Base-by-base conservation (phyloP, 345 rosid species). In the Streptanthus diversifolius region DNA sequence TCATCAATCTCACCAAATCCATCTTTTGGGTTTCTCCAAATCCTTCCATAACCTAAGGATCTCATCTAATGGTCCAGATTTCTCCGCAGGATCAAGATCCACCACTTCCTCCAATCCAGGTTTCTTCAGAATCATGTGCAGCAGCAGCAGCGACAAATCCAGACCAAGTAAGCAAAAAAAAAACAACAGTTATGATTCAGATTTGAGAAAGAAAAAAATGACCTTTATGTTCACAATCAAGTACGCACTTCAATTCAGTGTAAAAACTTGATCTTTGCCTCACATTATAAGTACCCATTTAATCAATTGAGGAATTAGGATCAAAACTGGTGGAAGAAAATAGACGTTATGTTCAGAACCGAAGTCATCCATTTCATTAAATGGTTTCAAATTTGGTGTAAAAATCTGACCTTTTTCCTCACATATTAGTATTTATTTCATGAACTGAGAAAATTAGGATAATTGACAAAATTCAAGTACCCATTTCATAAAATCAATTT, bases 101-200 rank as follows among this genome's bases (percentile, higher is more conserved):
- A 75, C 47, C 48, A 12, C 74, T 21, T 60, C 59, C 15, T 24
- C 75, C 29, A 69, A 60, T 55, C 25, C 17, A 32, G 57, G 55
- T n/a, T 43, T 68, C 74, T 63, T 76, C 54, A 58, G 62, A 67
- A 66, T 72, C 54, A 66, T 58, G 59, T 76, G 74, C 57, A 65
- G 59, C 41, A 45, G 22, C 37, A 47, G 19, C 44, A 63, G 14
- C 18, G 70, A 68, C 2, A 62, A 55, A 43, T 36, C 75, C 27
- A 76, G 71, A 76, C 75, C 80, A 36, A 63, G 79, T 76, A 76
- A 70, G 66, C 33, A 18, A 5, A 33, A 6, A 3, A 21, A 6
- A 54, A 2, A 11, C 19, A 19, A 47, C 32, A 4, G 32, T 5
- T 10, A 33, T 25, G n/a, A 60, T 67, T 8, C 5, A 39, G 13